Percentiles rank a stretch among this genome's conserved stretches.
phyloP scores from a whole-genome alignment of 768 basidiomycete species.

The Pisolithus orientalis region DNA sequence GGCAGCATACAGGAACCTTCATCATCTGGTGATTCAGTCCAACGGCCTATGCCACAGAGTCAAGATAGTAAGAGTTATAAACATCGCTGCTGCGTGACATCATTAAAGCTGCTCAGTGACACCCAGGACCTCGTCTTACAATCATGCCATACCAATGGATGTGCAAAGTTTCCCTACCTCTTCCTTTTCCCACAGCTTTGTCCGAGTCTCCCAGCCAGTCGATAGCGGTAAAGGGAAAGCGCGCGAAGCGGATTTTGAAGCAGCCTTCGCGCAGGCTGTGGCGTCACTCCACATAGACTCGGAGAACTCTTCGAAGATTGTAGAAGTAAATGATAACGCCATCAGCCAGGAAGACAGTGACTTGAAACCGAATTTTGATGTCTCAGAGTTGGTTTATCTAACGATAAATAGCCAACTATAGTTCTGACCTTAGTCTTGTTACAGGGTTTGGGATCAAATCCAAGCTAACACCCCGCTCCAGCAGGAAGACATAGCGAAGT shows the following conservation, averaged over 20 bases:
- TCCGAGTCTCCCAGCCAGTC: conserved; percentile 15
- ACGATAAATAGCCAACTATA: background rate
- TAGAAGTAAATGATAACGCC: conserved; percentile 43
- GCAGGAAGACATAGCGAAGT: conserved; percentile 62
- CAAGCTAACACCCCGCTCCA: conserved; percentile 52
- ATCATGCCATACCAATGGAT: conserved; percentile 23
- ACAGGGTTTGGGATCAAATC: conserved; percentile 58
- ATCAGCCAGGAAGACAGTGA: conserved; percentile 30
- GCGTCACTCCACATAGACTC: conserved; percentile 44
- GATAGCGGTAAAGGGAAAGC: conserved; percentile 75
- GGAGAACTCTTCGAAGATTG: conserved; percentile 41
- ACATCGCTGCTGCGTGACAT: background rate
- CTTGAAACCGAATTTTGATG: conserved; percentile 32
- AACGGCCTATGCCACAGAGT: conserved; percentile 25
- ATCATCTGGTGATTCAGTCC: conserved; percentile 23
- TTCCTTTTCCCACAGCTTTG: conserved; percentile 28
- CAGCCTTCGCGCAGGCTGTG: conserved; percentile 67
- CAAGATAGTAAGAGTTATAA: conserved; percentile 16
- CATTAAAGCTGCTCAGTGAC: background rate
- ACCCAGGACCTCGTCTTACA: background rate
- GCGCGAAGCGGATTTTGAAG: conserved; percentile 74
- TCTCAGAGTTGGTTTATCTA: conserved; percentile 44
- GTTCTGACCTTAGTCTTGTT: conserved; percentile 1
- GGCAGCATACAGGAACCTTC: conserved; percentile 21
- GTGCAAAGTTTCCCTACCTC: conserved; percentile 32